These are phyloP conservation scores for Zasmidium cellare DNA, from an alignment of 2,329 filamentous ascomycete genomes.

Conservation along the genomic window DNA sequence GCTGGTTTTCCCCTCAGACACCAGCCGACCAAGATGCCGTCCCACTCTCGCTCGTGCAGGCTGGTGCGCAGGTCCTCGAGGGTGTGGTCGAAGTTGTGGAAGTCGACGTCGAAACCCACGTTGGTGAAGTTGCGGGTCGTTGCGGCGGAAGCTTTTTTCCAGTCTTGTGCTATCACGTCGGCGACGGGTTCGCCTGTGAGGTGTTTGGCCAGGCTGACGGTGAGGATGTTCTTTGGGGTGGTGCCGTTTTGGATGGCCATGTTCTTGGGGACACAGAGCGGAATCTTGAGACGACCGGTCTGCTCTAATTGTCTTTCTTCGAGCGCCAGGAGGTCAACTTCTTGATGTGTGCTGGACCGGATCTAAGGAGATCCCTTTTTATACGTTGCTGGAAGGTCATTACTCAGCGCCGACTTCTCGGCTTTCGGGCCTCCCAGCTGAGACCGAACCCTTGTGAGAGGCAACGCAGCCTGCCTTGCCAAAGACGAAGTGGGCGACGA, in stretches of 20 bases:
- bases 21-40: conserved; percentile 5
- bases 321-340: too few species aligned
- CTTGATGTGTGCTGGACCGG: too few species aligned
- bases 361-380: background rate
- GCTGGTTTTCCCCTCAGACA: background rate
- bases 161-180: background rate
- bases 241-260: background rate
- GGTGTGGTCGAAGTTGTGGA: background rate
- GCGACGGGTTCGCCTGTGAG: background rate
- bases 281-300: too few species aligned
- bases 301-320: too few species aligned
- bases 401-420: background rate
- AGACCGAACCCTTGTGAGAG: background rate
- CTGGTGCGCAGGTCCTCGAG: background rate
- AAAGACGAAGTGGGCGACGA: too few species aligned
- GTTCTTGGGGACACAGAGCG: background rate
- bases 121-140: background rate
- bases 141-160: background rate
- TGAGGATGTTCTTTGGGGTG: conserved; percentile 5
- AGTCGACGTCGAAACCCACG: conserved; percentile 6
- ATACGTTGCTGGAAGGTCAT: background rate
- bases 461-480: too few species aligned
- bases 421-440: background rate
- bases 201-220: background rate
- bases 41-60: background rate